Evolutionary conservation across 2,329 filamentous ascomycete species (phyloP), one percentile per base, ranked within the genome.

Genomic region (Aureobasidium pullulans): DNA sequence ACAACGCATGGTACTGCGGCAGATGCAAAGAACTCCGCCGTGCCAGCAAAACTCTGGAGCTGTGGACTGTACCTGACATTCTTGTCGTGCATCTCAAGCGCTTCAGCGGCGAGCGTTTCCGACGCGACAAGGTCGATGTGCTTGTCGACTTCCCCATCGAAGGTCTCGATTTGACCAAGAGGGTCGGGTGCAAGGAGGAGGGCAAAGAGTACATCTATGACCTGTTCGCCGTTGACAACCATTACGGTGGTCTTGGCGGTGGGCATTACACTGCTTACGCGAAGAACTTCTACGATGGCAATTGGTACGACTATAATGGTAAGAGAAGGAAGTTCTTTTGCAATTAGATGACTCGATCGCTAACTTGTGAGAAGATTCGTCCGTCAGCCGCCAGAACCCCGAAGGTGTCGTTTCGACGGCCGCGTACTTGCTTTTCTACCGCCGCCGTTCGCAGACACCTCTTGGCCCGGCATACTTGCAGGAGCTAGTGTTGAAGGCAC

Each of bases 231-330:
- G 91, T 99, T 1, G 94, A 99, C 73, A 93, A 96, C 70, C 94
- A 99, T 73, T 96, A 88, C 71, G 94, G 94, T 62, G 90, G 91
- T 32, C 82, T 99, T 39, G 91, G 91, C 61, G 94, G 94, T 43
- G 94, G 94, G 0, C 94, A 99, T 73, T 99, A 99, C 76, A 97
- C 92, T 19, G 94, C 94, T 31, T 92, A 86, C 72, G 92, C 91
- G 40, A 92, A 90, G 77, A 97, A 96, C 72, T 96, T 96, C 73
- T 80, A 89, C 62, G 90, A 96, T 68, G 83, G 83, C 60, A 80
- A 88, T 72, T 99, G 94, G 94, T 96, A 96, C 72, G 89, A 95
- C 66, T 97, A 95, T 73, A 97, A 99, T 72, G 93, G 92, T 94
- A 79, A 74, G 86, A 75, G 34, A 4, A 31, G 8, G n/a, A 58